Evolutionary conservation across 768 basidiomycete genomes (phyloP), one percentile per base, ranked within the genome.

Genomic region (Tylopilus vinaceipallidus): DNA sequence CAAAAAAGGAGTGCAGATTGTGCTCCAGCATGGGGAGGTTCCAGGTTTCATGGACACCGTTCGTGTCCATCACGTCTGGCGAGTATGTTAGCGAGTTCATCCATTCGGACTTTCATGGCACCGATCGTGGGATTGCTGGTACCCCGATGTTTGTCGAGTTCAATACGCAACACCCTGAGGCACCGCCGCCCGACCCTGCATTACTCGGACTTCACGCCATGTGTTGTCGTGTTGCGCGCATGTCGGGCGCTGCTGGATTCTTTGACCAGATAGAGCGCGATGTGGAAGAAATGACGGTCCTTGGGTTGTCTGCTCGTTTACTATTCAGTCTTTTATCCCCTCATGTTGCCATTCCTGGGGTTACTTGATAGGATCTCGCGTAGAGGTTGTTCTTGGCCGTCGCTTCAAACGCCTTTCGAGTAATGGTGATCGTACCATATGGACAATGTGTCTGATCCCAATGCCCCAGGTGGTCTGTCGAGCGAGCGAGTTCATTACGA

Each of bases 171-270:
- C 7, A 16, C 4, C 8, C 4, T 24, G 26, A 29, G 3, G 40
- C 26, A 23, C 26, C 40, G 7, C 40, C 40, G 17, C 40, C 40
- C 13, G 40, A 27, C n/a, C 40, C 16, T 23, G 14, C 9, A 27
- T 27, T 41, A 17, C 40, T 41, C 17, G 20, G 32, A 4, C 32
- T 53, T 24, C 52, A 45, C 8, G 46, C 46, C 13, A 36, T 10
- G 4, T 40, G 36, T 48, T 45, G 46, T 17, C 46, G 52, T 1
- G 52, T 41, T 6, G 42, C 37, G 2, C 47, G 44, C 26, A 39
- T 44, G 32, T 53, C 53, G 19, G 49, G 45, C 6, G 37, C 50
- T 11, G 36, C 32, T 5, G 33, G 47, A 22, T 44, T 35, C 22
- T 41, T 55, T 44, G 27, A 55, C 6, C 35, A n/a, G 27, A 11